phyloP scores from a whole-genome alignment of 345 rosid genomes.

The Rubroshorea leprosula region DNA sequence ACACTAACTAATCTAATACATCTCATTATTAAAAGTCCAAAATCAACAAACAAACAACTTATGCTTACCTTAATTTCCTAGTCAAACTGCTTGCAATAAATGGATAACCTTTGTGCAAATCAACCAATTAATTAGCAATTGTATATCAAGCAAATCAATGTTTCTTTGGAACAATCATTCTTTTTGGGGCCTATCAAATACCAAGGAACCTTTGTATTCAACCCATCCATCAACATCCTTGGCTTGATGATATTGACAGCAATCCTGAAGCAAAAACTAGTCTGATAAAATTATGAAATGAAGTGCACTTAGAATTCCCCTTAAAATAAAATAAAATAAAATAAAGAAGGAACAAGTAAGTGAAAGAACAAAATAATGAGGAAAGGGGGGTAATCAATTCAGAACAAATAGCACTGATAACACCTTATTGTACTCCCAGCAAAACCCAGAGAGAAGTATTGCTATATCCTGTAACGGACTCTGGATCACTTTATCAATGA shows the following conservation, averaged over 20 bases:
- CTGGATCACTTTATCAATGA: constrained; percentile 26
- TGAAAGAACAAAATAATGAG: too few relatives aligned
- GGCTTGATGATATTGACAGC: constrained; percentile 94
- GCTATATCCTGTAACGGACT: constrained; percentile 96
- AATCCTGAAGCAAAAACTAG: constrained; percentile 52
- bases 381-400: neutral
- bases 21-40: too few relatives aligned
- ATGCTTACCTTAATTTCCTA: too few relatives aligned
- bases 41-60: too few relatives aligned
- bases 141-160: too few relatives aligned
- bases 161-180: constrained; percentile 38
- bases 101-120: too few relatives aligned
- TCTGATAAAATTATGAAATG: constrained; percentile 12
- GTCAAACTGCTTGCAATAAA: too few relatives aligned
- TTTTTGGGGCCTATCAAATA: constrained; percentile 72
- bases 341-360: too few relatives aligned
- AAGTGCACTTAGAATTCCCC: constrained; percentile 4
- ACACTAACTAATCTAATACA: too few relatives aligned
- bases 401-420: constrained; percentile 6
- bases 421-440: constrained; percentile 91
- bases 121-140: too few relatives aligned
- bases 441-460: constrained; percentile 92
- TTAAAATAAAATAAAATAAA: too few relatives aligned
- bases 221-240: constrained; percentile 99
- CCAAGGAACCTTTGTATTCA: constrained; percentile 87